phyloP scores from a whole-genome alignment of 306 rosid genomes.

The Casuarina glauca region DNA sequence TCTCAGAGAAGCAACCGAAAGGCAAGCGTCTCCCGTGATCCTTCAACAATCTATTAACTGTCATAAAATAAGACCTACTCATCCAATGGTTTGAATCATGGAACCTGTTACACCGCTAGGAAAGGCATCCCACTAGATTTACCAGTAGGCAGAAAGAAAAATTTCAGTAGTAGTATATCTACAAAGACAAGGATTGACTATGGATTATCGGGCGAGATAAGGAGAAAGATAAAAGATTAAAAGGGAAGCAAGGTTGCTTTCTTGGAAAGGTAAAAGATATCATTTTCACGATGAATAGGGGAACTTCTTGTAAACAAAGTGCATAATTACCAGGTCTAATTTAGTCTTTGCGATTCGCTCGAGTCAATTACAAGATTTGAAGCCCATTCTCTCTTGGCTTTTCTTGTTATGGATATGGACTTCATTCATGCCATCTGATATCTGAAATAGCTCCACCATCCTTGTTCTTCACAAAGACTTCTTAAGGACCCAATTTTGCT shows the following conservation, averaged over 20 bases:
- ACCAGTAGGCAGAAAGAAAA: not conserved
- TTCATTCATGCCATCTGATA: not conserved
- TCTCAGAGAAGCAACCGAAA: too few species aligned
- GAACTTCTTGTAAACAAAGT: not conserved
- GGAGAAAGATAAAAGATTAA: not conserved
- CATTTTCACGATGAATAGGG: not conserved
- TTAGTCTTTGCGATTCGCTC: not conserved
- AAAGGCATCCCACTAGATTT: too few species aligned
- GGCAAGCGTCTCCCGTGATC: too few species aligned
- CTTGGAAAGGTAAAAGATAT: not conserved
- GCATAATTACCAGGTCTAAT: not conserved
- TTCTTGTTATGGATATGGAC: not conserved
- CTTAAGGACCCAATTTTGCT: constrained; percentile 52
- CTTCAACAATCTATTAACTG: too few species aligned
- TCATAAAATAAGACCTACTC: too few species aligned
- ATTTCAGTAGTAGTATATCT: not conserved
- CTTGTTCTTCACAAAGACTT: constrained; percentile 17
- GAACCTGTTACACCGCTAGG: too few species aligned
- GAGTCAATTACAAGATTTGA: not conserved
- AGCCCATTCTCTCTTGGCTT: not conserved
- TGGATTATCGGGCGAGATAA: not conserved
- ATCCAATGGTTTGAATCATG: too few species aligned
- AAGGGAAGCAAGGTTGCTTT: not conserved
- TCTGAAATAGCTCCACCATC: not conserved
- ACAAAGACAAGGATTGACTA: not conserved